phyloP scores from a whole-genome alignment of 2,329 filamentous ascomycete species.

The Decorospora gaudefroyi region DNA sequence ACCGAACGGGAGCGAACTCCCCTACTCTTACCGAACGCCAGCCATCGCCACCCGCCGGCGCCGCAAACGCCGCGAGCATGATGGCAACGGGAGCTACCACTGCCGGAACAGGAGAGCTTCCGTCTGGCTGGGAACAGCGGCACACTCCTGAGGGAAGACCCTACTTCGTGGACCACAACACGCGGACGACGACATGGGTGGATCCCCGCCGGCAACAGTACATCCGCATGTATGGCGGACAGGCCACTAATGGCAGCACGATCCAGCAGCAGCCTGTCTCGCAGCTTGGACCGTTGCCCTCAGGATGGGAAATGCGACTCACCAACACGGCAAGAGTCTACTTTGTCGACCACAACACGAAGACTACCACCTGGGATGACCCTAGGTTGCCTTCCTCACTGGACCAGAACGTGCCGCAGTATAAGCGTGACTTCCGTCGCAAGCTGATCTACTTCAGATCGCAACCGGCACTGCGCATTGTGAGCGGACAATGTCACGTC shows the following conservation, averaged over 20 bases:
- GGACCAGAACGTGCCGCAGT: conserved; percentile 97
- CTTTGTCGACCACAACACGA: conserved; percentile 99
- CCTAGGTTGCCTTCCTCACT: conserved; percentile 91
- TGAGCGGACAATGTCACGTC: conserved; percentile 96
- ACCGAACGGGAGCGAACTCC: conserved; percentile 90
- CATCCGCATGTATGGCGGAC: conserved; percentile 96
- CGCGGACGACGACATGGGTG: conserved; percentile 96
- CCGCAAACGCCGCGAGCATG: conserved; percentile 73
- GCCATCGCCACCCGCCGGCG: conserved; percentile 44
- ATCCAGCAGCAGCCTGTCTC: conserved; percentile 98
- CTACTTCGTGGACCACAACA: conserved; percentile 99
- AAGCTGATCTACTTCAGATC: conserved; percentile 99
- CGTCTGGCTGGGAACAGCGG: conserved; percentile 93
- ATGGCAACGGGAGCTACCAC: conserved; percentile 95
- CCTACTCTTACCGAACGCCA: conserved; percentile 69
- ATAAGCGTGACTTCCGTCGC: conserved; percentile 97
- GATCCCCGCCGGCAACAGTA: conserved; percentile 97
- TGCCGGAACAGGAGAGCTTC: conserved; percentile 90
- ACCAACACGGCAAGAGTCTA: conserved; percentile 98
- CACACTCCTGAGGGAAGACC: conserved; percentile 92
- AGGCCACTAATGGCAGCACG: conserved; percentile 71
- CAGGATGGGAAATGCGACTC: conserved; percentile 99
- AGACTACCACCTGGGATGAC: conserved; percentile 99
- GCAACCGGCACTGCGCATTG: conserved; percentile 91
- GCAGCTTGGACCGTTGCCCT: conserved; percentile 90